Conservation (phyloP, 106 monocot genomes). For the Triglochin maritima region DNA sequence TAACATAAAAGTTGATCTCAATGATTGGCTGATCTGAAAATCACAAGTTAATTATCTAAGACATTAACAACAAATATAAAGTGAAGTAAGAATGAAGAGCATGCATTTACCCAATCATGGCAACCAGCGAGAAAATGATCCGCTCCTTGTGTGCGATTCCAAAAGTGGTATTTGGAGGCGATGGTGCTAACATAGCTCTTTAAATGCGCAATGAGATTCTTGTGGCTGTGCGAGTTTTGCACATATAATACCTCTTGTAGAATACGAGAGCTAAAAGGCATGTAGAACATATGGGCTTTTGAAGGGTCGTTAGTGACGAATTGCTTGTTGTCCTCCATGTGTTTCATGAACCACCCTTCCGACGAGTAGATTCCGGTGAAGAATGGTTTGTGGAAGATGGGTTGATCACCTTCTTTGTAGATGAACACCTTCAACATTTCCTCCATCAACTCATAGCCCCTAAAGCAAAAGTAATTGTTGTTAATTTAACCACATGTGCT, state of each 20-base stretch:
- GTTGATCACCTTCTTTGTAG: conserved; percentile 51
- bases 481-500: too few relatives aligned
- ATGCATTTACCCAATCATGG: conserved; percentile 39
- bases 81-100: too few relatives aligned
- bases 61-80: too few relatives aligned
- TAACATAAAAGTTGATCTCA: too few relatives aligned
- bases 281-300: conserved; percentile 53
- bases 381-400: conserved; percentile 44
- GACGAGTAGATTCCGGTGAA: conserved; percentile 55
- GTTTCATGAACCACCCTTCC: conserved; percentile 70
- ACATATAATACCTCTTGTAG: conserved; percentile 33
- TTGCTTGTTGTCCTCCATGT: conserved; percentile 31
- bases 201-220: conserved; percentile 27
- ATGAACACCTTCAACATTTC: conserved; percentile 41
- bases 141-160: conserved; percentile 51
- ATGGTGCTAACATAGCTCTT: conserved; percentile 31
- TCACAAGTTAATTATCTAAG: too few relatives aligned
- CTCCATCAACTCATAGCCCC: conserved; percentile 67
- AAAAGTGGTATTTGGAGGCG: conserved; percentile 46
- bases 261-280: conserved; percentile 48
- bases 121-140: conserved; percentile 61
- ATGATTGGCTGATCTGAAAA: too few relatives aligned
- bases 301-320: conserved; percentile 31
- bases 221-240: conserved; percentile 21
- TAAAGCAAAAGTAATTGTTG: too few relatives aligned